phyloP scores from a whole-genome alignment of 768 basidiomycete genomes.

The Pulveroboletus ravenelii region DNA sequence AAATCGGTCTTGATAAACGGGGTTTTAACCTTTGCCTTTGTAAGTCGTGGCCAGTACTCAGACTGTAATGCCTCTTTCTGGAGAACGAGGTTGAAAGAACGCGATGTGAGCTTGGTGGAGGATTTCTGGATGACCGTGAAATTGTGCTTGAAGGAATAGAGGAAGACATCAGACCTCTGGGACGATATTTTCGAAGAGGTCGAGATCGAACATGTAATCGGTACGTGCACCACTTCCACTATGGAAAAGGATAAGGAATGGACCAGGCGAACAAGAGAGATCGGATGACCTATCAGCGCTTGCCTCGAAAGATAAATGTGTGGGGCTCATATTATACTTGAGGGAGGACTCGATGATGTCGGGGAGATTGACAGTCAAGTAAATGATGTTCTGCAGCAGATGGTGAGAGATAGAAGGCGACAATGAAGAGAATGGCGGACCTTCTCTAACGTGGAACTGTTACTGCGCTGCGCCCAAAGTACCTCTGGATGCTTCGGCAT shows the following conservation, averaged over 20 bases:
- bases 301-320: constrained; percentile 60
- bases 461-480: constrained; percentile 93
- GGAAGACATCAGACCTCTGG: constrained; percentile 52
- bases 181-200: constrained; percentile 70
- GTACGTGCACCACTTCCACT: constrained; percentile 46
- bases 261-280: background rate
- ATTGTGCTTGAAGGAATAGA: background rate
- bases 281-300: constrained; percentile 54
- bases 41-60: constrained; percentile 92
- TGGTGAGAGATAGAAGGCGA: background rate
- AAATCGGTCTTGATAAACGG: constrained; percentile 94
- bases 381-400: constrained; percentile 70
- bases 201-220: constrained; percentile 70
- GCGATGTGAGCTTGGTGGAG: constrained; percentile 42
- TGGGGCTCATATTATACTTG: constrained; percentile 54
- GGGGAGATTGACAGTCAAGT: constrained; percentile 78
- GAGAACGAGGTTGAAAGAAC: constrained; percentile 62
- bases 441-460: constrained; percentile 57
- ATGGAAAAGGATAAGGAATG: constrained; percentile 5
- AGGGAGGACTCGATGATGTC: constrained; percentile 60
- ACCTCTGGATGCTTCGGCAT: constrained; percentile 75
- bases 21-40: constrained; percentile 78
- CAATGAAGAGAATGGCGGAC: constrained; percentile 35
- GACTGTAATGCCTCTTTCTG: constrained; percentile 72
- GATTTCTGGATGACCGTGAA: constrained; percentile 15